Evolutionary conservation across 768 basidiomycete species (phyloP).

Genomic region (Clathrus columnatus): DNA sequence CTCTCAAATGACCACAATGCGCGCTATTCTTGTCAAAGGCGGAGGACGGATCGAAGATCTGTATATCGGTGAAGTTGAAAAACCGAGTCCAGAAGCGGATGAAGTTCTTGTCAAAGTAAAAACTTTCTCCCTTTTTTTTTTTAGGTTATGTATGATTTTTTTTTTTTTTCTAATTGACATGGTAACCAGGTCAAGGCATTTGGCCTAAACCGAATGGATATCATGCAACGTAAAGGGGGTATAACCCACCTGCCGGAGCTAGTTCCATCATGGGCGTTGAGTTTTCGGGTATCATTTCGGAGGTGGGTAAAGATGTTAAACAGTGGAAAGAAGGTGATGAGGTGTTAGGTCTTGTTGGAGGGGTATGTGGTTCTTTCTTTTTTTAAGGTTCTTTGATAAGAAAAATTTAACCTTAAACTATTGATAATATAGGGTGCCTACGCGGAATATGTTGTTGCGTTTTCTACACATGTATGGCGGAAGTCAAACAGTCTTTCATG

Average conservation of each 20-base stretch:
- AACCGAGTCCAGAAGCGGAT: conserved; percentile 45
- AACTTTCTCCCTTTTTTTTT: neutral
- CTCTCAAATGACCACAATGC: conserved; percentile 41
- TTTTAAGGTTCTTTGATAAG: neutral
- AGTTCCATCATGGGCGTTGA: conserved; percentile 79
- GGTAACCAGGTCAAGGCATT: conserved; percentile 82
- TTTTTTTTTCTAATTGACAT: no score
- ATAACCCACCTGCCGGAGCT: conserved; percentile 69
- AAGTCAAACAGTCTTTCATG: conserved; percentile 74
- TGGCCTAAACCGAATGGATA: conserved; percentile 86
- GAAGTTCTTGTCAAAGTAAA: conserved; percentile 75
- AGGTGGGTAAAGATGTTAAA: conserved; percentile 41
- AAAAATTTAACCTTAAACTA: neutral
- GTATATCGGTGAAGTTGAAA: conserved; percentile 63
- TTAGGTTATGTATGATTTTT: neutral
- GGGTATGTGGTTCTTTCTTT: conserved; percentile 41
- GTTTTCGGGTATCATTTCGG: conserved; percentile 61
- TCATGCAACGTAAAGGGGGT: conserved; percentile 64
- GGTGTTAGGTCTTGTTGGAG: conserved; percentile 70
- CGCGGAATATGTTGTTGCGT: conserved; percentile 72
- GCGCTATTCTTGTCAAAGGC: conserved; percentile 69
- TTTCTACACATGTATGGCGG: conserved; percentile 54
- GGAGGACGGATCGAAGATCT: conserved; percentile 70
- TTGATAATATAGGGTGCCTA: conserved; percentile 65
- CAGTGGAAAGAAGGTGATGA: conserved; percentile 58